These are phyloP conservation scores for Wickerhamiella azymoides DNA, from an alignment of 805 yeast species.

Conservation along the genomic window DNA sequence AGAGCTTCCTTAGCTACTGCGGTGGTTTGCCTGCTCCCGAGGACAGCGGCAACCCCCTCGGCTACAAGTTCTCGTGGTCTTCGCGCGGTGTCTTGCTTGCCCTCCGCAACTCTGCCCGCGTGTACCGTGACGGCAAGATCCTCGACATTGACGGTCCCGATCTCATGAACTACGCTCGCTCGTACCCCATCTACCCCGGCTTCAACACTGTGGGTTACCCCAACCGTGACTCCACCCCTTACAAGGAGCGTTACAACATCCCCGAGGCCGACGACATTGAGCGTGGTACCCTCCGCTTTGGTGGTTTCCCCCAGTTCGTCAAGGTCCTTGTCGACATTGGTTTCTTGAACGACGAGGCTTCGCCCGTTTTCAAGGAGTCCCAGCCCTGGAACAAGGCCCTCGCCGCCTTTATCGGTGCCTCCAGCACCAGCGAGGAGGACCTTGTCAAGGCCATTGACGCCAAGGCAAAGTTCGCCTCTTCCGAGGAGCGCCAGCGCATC, in stretches of 20 bases:
- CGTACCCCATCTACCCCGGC: constrained; percentile 92
- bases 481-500: constrained; percentile 74
- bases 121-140: constrained; percentile 73
- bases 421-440: constrained; percentile 56
- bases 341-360: constrained; percentile 66
- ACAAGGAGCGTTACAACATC: constrained; percentile 79
- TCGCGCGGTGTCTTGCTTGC: constrained; percentile 96
- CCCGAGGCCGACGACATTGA: constrained; percentile 96
- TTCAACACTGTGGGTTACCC: constrained; percentile 91
- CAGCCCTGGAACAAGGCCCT: constrained; percentile 84
- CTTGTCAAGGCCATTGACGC: constrained; percentile 60
- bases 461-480: constrained; percentile 68
- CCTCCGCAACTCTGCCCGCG: constrained; percentile 82
- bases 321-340: constrained; percentile 92
- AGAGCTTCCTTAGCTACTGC: constrained; percentile 88
- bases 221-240: constrained; percentile 92
- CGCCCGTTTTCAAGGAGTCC: constrained; percentile 38
- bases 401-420: constrained; percentile 58
- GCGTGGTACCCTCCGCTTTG: constrained; percentile 95
- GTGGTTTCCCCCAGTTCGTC: constrained; percentile 97
- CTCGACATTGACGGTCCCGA: constrained; percentile 75
- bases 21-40: constrained; percentile 99
- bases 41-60: constrained; percentile 92
- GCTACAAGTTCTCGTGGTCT: constrained; percentile 98
- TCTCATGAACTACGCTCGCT: constrained; percentile 87